Evolutionary conservation across 306 rosid genomes (phyloP).

Genomic region (Crotalaria pallida): DNA sequence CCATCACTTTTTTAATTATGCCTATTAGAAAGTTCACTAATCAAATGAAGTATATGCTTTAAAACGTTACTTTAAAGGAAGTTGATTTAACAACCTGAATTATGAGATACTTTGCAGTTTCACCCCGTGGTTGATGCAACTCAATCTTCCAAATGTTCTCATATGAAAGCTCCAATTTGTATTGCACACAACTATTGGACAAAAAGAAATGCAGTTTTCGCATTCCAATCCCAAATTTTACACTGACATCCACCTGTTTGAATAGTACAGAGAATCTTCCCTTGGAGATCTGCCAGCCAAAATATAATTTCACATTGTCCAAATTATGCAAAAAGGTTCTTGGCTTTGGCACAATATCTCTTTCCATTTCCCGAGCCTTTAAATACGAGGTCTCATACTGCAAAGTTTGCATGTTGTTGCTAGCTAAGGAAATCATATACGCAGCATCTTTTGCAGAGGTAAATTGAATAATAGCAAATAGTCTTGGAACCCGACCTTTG

Average conservation of each 20-base stretch:
- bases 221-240: slow-evolving; percentile 44
- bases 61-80: not conserved
- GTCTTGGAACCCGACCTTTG: slow-evolving; percentile 24
- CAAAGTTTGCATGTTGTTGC: not conserved
- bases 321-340: slow-evolving; percentile 27
- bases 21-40: not conserved
- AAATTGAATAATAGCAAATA: slow-evolving; percentile 67
- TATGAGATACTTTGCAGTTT: slow-evolving; percentile 43
- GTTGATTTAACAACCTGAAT: slow-evolving; percentile 55
- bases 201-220: slow-evolving; percentile 40
- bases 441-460: slow-evolving; percentile 23
- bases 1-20: not conserved
- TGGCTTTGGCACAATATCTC: slow-evolving; percentile 53
- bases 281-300: slow-evolving; percentile 63
- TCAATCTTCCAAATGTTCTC: slow-evolving; percentile 71
- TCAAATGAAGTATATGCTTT: not conserved
- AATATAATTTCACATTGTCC: slow-evolving; percentile 32
- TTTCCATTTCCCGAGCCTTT: slow-evolving; percentile 35
- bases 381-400: slow-evolving; percentile 24
- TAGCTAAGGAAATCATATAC: slow-evolving; percentile 26
- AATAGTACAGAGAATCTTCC: slow-evolving; percentile 31
- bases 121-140: slow-evolving; percentile 37
- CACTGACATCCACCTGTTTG: slow-evolving; percentile 28
- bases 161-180: slow-evolving; percentile 51
- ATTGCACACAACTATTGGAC: slow-evolving; percentile 8